Base-by-base conservation (phyloP, 805 yeast genomes). In the Candida tallmaniae region DNA sequence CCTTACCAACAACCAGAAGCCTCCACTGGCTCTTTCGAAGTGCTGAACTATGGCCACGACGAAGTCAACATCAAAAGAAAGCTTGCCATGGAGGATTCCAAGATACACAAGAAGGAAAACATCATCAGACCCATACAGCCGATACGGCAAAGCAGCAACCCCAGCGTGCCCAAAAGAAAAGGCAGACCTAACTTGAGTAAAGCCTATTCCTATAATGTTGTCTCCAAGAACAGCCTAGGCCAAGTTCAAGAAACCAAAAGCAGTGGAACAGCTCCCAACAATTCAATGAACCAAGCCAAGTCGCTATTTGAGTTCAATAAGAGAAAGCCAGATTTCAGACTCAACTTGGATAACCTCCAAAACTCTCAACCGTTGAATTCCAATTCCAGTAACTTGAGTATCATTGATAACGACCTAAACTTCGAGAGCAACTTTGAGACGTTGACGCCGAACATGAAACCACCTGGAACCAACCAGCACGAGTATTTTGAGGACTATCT, bases 361-460 rank as follows among this genome's bases (percentile, higher is more conserved):
- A 14, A 16, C 3, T 4, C 17, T 3, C 29, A 25, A 17, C 19
- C 27, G 22, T 16, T 25, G 14, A 30, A 34, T 24, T 30, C 34
- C 19, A 26, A 31, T 15, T 27, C 32, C 5, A 24, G 30, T 4
- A 33, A 26, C n/a, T 32, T 42, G 17, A 28, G 27, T 11, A 40
- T 43, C 14, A 27, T 23, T 27, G 47, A 43, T 24, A 28, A 27
- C 25, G 47, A 43, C 30, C 26, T 40, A 16, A 29, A 36, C 15
- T 35, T 38, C 12, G 43, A 43, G 22, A 36, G 35, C 8, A 24
- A 25, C 6, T 31, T 25, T 13, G 42, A 38, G 19, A 49, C 47
- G 29, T 39, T 58, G 10, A 60, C 66, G 3, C 66, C 65, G 3
- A 44, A 50, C 5, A 54, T 58, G 58, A 52, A 52, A 24, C 63